Base-by-base conservation (phyloP, 768 basidiomycete species). In the Lactarius sanguifluus region DNA sequence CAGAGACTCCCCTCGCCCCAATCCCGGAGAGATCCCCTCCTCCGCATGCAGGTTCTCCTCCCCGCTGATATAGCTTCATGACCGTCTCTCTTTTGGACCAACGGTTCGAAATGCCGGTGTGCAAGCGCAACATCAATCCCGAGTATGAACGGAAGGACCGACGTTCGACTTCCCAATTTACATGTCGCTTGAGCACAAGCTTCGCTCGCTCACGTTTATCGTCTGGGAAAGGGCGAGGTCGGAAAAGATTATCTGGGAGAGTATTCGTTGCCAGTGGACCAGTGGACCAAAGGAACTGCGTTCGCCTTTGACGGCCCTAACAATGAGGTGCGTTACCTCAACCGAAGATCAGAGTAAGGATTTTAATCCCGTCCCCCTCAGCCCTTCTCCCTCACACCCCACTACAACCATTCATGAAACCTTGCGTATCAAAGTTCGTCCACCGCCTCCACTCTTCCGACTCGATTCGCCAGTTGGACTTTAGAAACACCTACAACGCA, bases 121-220 rank as follows among this genome's bases (percentile, higher is more conserved):
- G 73, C 74, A 0, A 91, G 91, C 45, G n/a, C n/a, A 47, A 47
- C 10, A n/a, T 47, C 20, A 23, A 47, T 47, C 45, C 45, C 4
- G 1, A 23, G 9, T 47, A 47, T 23, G 10, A 20, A n/a, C 18
- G 6, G 16, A 12, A 47, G 9, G 20, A 47, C n/a, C 45, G 45
- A 47, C 45, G 4, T 47, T 47, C 45, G n/a, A 47, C 20, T 47
- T 47, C n/a, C 45, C 45, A 9, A 23, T 47, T 10, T n/a, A n/a
- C 45, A 10, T 4, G 45, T 23, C 45, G 10, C 45, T 47, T n/a
- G 45, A 1, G n/a, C 45, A 12, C 3, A 12, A n/a, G 45, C 45
- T 47, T 12, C 9, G 4, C n/a, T 4, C n/a, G n/a, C 45, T 47
- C 45, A 12, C 23, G n/a, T 47, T 47, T 23, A 8, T 23, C 45